A percentile compares a stretch with the other conserved stretches of the same genome.
Evolutionary conservation across 2,329 filamentous ascomycete species (phyloP).

Genomic region (Colletotrichum cordylinicola): DNA sequence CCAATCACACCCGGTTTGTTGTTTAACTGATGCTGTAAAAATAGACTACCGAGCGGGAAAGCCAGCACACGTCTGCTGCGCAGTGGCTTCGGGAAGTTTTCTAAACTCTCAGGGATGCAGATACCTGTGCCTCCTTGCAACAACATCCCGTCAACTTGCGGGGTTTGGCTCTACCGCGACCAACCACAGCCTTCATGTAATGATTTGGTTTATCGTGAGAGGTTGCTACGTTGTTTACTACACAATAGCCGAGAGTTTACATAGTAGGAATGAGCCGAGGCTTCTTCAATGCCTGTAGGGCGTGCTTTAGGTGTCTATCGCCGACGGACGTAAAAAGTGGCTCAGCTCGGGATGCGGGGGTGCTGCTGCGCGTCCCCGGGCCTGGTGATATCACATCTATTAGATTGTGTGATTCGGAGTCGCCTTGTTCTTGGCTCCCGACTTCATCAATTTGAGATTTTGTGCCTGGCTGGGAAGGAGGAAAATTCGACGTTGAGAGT

Average conservation of each 20-base stretch:
- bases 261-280: not conserved
- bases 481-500: not conserved
- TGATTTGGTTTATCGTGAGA: not conserved
- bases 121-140: not conserved
- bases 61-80: not conserved
- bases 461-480: not conserved
- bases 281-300: not conserved
- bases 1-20: not conserved
- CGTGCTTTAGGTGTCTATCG: not conserved
- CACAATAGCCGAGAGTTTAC: not conserved
- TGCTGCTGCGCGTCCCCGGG: not conserved
- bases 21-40: not conserved
- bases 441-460: not conserved
- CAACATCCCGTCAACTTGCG: not conserved
- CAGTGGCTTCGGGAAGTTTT: not conserved
- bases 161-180: not conserved
- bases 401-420: not conserved
- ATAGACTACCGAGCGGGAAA: not conserved
- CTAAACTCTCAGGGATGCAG: not conserved
- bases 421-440: not conserved
- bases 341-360: not conserved
- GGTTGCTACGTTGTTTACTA: not conserved
- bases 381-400: not conserved
- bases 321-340: not conserved
- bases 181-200: not conserved